Base-by-base conservation (phyloP, 202 grass and related monocot genomes). In the Musa balbisiana region DNA sequence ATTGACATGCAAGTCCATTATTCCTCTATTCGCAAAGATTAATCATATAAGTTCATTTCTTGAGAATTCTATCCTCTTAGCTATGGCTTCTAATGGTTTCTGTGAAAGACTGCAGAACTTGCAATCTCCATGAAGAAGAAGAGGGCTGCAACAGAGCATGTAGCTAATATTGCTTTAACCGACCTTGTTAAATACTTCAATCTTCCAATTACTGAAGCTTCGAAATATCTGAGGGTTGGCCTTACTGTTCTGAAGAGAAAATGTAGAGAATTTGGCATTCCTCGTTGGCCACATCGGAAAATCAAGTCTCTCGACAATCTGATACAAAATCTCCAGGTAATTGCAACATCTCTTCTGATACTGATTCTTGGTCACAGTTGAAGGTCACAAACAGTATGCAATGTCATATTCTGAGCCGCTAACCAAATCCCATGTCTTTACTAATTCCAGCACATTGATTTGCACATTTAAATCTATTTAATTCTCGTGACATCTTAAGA, bases 211-310 rank as follows among this genome's bases (percentile, higher is more conserved):
- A 73, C 68, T 60, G 84, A 90, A 79, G 87, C 90, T 60, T 89
- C 87, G 24, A 87, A 64, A 22, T 83, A 63, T 76, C 71, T 93
- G 11, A 81, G 87, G 23, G 85, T 93, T 55, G 90, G 87, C 55
- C 80, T 85, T 9, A 93, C 84, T 69, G 82, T 90, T 59, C 51
- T 93, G 75, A 93, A 93, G 85, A 85, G 66, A 66, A 93, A 90
- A 81, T 93, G 90, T 80, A 80, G 87, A 67, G 70, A 90, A 74
- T 90, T 90, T 69, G 87, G 83, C 62, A 89, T 93, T 66, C 75
- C 74, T 67, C 87, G 87, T 10, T 93, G 90, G 90, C 90, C 90
- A 53, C 83, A 93, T 66, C 80, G 87, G 43, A 93, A 93, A 68
- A 87, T 93, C 74, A 93, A 93, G 60, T 93, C 90, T 49, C 73